phyloP scores from a whole-genome alignment of 2,329 filamentous ascomycete genomes.

The Aspergillus carbonarius region DNA sequence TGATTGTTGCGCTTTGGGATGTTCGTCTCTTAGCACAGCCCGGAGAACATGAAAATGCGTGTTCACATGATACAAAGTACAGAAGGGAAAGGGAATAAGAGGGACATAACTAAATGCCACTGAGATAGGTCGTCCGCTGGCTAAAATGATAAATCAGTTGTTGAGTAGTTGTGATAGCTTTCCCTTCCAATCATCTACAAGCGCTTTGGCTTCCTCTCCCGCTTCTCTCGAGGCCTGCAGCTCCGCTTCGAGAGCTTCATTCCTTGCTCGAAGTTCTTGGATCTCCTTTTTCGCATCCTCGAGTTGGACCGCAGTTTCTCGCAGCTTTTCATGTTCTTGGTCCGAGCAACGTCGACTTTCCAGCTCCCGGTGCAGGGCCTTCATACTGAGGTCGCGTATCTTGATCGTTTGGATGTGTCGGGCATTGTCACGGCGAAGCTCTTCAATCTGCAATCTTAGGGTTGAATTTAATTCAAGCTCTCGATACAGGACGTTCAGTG shows the following conservation, averaged over 20 bases:
- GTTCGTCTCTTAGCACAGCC: too few species aligned
- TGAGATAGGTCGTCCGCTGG: not conserved
- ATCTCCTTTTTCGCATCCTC: not conserved
- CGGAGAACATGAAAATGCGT: too few species aligned
- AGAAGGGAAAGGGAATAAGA: too few species aligned
- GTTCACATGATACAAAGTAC: too few species aligned
- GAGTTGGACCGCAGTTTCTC: not conserved
- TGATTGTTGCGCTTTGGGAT: too few species aligned
- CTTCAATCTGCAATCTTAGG: not conserved
- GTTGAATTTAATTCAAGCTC: not conserved
- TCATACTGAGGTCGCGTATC: conserved; percentile 1
- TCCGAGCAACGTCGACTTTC: not conserved
- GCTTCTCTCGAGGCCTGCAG: not conserved
- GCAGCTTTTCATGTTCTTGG: not conserved
- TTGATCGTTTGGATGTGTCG: not conserved
- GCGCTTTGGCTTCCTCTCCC: not conserved
- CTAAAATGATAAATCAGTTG: not conserved
- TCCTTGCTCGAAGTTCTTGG: not conserved
- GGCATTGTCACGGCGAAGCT: not conserved
- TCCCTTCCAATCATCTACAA: conserved; percentile 1
- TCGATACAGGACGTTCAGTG: conserved; percentile 4
- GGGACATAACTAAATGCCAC: too few species aligned
- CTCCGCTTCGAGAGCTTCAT: not conserved
- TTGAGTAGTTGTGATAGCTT: conserved; percentile 3
- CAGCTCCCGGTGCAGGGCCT: not conserved